Percentiles rank a stretch among this genome's conserved stretches.
Evolutionary conservation across 805 yeast genomes (phyloP).

Genomic region (Starmerella vaccinii): DNA sequence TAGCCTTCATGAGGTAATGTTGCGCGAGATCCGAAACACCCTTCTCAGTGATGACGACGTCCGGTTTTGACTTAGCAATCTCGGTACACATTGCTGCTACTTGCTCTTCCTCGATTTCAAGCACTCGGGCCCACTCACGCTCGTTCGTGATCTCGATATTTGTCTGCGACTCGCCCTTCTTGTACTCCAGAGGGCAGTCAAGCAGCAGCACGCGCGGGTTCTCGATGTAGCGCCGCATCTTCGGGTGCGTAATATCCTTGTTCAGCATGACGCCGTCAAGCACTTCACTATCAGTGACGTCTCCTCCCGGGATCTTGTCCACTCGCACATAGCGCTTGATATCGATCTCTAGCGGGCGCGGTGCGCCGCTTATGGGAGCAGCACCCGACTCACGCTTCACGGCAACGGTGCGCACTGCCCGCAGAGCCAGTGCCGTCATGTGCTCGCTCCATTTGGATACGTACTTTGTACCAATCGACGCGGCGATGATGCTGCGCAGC

Average conservation of each 20-base stretch:
- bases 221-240: conserved; percentile 81
- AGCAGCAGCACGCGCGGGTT: conserved; percentile 81
- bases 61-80: conserved; percentile 77
- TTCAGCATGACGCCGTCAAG: conserved; percentile 86
- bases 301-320: conserved; percentile 98
- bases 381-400: conserved; percentile 32
- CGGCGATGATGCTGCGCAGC: conserved; percentile 73
- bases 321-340: conserved; percentile 84
- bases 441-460: conserved; percentile 79
- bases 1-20: conserved; percentile 87
- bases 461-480: conserved; percentile 94
- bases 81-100: conserved; percentile 78
- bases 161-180: conserved; percentile 98
- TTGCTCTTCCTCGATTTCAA: conserved; percentile 97
- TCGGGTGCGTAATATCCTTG: conserved; percentile 98
- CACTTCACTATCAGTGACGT: conserved; percentile 77
- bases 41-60: conserved; percentile 91
- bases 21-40: conserved; percentile 98
- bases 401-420: conserved; percentile 77
- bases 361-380: conserved; percentile 30
- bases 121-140: conserved; percentile 88
- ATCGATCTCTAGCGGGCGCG: conserved; percentile 62
- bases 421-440: conserved; percentile 81
- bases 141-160: conserved; percentile 94
- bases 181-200: conserved; percentile 96